phyloP scores from a whole-genome alignment of 768 basidiomycete genomes.

The Hypsizygus marmoreus region DNA sequence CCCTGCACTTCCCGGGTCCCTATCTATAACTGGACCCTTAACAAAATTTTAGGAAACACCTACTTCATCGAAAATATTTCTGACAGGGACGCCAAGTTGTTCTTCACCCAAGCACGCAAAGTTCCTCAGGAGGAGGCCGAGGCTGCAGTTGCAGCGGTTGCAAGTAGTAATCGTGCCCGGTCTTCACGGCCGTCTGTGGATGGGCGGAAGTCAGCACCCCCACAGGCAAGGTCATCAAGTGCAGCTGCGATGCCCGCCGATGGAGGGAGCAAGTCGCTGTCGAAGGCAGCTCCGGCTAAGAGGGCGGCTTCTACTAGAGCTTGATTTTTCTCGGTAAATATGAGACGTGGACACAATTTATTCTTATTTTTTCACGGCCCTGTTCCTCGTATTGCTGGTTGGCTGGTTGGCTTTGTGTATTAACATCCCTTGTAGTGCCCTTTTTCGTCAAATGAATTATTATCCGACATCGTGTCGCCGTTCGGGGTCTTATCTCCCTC shows the following conservation, averaged over 20 bases:
- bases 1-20: constrained; percentile 1
- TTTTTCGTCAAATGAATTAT: too few relatives aligned
- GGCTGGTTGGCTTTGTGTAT: too few relatives aligned
- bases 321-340: not conserved
- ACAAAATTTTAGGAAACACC: constrained; percentile 66
- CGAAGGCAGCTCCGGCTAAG: constrained; percentile 11
- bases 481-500: too few relatives aligned
- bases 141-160: not conserved
- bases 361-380: too few relatives aligned
- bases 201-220: constrained; percentile 1
- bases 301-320: constrained; percentile 12
- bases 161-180: constrained; percentile 6
- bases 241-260: constrained; percentile 8
- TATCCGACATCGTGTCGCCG: too few relatives aligned
- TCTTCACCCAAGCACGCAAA: constrained; percentile 87
- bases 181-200: constrained; percentile 9
- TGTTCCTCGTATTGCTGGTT: too few relatives aligned
- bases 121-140: constrained; percentile 19
- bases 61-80: constrained; percentile 91
- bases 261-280: constrained; percentile 2
- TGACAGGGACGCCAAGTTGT: constrained; percentile 77
- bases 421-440: too few relatives aligned
- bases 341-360: too few relatives aligned
- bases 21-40: not conserved
- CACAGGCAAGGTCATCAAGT: constrained; percentile 14